Evolutionary conservation across 805 yeast genomes (phyloP), one percentile per base, ranked within the genome.

Genomic region (Cephaloascus fragrans): DNA sequence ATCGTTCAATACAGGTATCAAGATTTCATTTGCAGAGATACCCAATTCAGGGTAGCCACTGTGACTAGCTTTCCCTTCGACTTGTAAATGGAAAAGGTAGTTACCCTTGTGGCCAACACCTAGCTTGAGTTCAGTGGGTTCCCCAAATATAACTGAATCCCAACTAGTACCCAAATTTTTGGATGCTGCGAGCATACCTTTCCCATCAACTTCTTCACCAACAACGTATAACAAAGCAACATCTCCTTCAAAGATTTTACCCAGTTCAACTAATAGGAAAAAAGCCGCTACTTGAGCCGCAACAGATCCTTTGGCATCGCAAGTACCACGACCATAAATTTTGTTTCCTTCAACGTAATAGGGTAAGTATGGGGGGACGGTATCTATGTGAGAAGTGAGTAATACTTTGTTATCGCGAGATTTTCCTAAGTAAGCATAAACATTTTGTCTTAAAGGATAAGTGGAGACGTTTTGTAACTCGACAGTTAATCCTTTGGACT

Each of bases 21-120:
- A 53, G 41, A 71, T 71, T 38, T 70, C 73, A 37, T 75, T 71
- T 3, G 88, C 84, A 43, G 75, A 75, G 39, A 77, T 55, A 3
- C 88, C 88, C 32, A 76, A 59, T 36, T 80, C 73, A 6, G 89
- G 89, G 53, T 80, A 79, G 1, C 86, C 86, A 2, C 81, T 73
- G 50, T 81, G 88, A 3, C 77, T 60, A 2, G 84, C 72, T 39
- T 66, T 62, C 3, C 86, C 87, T n/a, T 51, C 46, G n/a, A 69
- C 74, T 15, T 52, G 43, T 19, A 77, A 42, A 4, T 60, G 50
- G 28, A 71, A 67, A 38, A 59, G 47, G 34, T 62, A 71, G 29
- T 66, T 58, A 14, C 86, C 86, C 55, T 81, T 81, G 51, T 81
- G 89, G 10, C 87, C 88, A 4, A 71, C 72, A 12, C 83, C 85